Evolutionary conservation across 371 early-diverging fungal genomes (phyloP).

Genomic region (Cladochytrium tenue): DNA sequence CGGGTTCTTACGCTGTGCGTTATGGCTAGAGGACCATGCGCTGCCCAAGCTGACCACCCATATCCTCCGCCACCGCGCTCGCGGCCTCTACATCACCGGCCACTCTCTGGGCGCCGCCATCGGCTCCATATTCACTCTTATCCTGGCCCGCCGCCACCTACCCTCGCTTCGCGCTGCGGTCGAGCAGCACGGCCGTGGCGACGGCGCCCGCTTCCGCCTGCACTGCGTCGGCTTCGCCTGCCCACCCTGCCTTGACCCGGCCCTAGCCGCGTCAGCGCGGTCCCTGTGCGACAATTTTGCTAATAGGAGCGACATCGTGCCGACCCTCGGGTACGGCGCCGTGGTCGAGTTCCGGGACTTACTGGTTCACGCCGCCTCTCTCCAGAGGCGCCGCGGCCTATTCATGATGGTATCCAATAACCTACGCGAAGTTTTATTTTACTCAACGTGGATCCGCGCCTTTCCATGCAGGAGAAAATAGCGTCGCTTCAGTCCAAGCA

Average conservation of each 20-base stretch:
- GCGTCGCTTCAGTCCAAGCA: not conserved
- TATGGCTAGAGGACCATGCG: conserved; percentile 28
- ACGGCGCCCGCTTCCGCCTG: conserved; percentile 16
- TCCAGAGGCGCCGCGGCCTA: conserved; percentile 10
- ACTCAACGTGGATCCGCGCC: not conserved
- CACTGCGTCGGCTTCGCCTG: conserved; percentile 26
- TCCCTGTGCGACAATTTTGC: conserved; percentile 26
- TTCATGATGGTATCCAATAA: not conserved
- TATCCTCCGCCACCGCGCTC: conserved; percentile 20
- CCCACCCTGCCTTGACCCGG: conserved; percentile 27
- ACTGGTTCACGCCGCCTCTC: conserved; percentile 20
- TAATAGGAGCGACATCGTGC: conserved; percentile 36
- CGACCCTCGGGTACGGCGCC: conserved; percentile 28
- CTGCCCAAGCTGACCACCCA: conserved; percentile 21
- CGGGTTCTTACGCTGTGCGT: conserved; percentile 33
- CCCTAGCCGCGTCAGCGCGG: conserved; percentile 18
- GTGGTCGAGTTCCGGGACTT: conserved; percentile 29
- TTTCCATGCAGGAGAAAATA: conserved; percentile 5
- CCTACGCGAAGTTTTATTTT: not conserved
- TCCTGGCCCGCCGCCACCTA: conserved; percentile 8
- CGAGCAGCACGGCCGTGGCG: not conserved
- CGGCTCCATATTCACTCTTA: conserved; percentile 26
- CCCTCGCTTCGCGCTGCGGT: conserved; percentile 1
- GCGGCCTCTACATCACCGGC: conserved; percentile 31
- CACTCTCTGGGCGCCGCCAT: conserved; percentile 39